Conservation (phyloP, 495 filamentous ascomycete species). For the Penicillium manginii region DNA sequence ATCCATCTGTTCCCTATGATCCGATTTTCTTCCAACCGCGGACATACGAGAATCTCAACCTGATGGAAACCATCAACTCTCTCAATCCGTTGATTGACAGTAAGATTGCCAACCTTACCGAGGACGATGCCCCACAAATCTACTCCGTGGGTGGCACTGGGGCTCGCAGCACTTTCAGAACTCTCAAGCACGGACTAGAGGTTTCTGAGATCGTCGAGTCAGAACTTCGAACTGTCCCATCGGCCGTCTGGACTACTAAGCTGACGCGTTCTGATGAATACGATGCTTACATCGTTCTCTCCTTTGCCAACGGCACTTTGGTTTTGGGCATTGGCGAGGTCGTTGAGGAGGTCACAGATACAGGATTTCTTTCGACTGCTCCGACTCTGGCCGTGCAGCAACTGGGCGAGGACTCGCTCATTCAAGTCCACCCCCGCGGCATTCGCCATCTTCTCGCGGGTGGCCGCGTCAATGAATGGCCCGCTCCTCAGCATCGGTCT, state of each 20-base stretch:
- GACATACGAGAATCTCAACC: constrained; percentile 75
- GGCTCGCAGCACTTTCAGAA: constrained; percentile 86
- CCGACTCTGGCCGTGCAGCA: constrained; percentile 92
- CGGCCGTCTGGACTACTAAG: constrained; percentile 94
- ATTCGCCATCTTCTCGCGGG: constrained; percentile 86
- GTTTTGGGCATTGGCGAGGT: constrained; percentile 95
- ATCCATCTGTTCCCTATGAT: constrained; percentile 66
- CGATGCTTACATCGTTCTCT: constrained; percentile 78
- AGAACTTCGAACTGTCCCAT: constrained; percentile 81
- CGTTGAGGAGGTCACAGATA: constrained; percentile 92
- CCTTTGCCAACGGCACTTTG: constrained; percentile 72
- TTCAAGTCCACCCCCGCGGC: constrained; percentile 94
- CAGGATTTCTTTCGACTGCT: constrained; percentile 83
- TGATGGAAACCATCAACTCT: constrained; percentile 84
- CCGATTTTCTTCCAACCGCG: constrained; percentile 86
- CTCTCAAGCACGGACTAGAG: constrained; percentile 87
- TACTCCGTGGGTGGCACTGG: constrained; percentile 89
- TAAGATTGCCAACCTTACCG: constrained; percentile 83
- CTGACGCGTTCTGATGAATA: constrained; percentile 79
- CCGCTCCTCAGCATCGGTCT: constrained; percentile 86
- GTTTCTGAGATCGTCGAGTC: constrained; percentile 94
- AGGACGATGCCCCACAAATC: constrained; percentile 95
- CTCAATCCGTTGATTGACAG: constrained; percentile 91
- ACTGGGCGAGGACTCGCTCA: constrained; percentile 87
- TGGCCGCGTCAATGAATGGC: constrained; percentile 90